Evolutionary conservation across 306 rosid species (phyloP).

Genomic region (Rubus parviflorus): DNA sequence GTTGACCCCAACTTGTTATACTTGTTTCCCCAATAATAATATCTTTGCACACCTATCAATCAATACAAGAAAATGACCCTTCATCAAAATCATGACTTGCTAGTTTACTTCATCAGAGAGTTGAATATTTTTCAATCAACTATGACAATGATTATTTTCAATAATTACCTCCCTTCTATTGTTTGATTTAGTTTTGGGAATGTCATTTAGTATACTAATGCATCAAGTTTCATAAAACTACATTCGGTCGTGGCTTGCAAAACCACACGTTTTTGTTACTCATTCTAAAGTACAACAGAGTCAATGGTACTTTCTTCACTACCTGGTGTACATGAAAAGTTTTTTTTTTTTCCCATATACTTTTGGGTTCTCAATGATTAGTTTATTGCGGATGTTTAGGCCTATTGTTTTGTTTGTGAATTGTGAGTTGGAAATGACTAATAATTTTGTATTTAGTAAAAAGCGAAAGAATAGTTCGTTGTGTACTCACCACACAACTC

Average conservation of each 20-base stretch:
- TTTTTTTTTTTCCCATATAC: not conserved
- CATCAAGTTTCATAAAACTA: not conserved
- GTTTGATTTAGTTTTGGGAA: not conserved
- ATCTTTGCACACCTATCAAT: not conserved
- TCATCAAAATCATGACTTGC: not conserved
- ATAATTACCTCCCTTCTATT: not conserved
- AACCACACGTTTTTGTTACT: not conserved
- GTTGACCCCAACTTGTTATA: conserved; percentile 4
- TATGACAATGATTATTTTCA: not conserved
- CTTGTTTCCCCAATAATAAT: not conserved
- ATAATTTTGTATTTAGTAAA: not conserved
- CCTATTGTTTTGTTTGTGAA: not conserved
- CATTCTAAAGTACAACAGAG: not conserved
- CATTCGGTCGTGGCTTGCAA: not conserved
- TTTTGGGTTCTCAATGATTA: not conserved
- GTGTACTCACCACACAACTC: not conserved
- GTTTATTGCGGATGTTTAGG: not conserved
- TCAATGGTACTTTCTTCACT: not conserved
- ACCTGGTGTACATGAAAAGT: not conserved
- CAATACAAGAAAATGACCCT: not conserved
- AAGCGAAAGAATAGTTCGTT: not conserved
- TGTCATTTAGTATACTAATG: not conserved
- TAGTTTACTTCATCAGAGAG: not conserved
- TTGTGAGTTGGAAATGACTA: not conserved
- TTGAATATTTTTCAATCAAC: not conserved